phyloP scores from a whole-genome alignment of 371 early-diverging fungal species.

The Mortierella sp. region DNA sequence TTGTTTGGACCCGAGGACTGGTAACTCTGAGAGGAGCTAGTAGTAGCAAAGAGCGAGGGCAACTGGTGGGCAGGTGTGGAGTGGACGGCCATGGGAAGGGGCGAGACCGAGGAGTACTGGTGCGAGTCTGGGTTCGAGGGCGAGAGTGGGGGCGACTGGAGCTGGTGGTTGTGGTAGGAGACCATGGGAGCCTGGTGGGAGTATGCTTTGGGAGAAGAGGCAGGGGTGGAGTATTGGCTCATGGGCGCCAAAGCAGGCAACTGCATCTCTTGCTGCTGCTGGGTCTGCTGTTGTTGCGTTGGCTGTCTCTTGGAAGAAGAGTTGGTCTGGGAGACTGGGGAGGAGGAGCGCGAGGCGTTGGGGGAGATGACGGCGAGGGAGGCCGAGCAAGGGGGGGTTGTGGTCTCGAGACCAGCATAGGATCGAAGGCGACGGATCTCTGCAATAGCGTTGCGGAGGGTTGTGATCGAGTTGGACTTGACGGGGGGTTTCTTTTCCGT shows the following conservation, averaged over 20 bases:
- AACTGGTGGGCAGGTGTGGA: constrained; percentile 20
- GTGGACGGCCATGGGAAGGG: constrained; percentile 35
- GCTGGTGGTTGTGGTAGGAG: constrained; percentile 28
- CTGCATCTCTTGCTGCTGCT: constrained; percentile 23
- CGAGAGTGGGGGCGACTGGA: constrained; percentile 55
- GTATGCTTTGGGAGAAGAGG: constrained; percentile 38
- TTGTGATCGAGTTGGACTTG: constrained; percentile 58
- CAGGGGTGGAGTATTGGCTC: constrained; percentile 21
- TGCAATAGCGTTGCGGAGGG: constrained; percentile 51
- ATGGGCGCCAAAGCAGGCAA: constrained; percentile 16
- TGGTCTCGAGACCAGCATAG: constrained; percentile 44
- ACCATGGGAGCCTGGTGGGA: constrained; percentile 24
- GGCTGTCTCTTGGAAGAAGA: constrained; percentile 16
- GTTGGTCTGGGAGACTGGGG: constrained; percentile 14
- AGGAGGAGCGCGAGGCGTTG: constrained; percentile 43
- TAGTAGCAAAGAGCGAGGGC: constrained; percentile 50
- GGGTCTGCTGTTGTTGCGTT: constrained; percentile 3
- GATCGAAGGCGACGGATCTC: constrained; percentile 56
- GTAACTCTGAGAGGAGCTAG: constrained; percentile 16
- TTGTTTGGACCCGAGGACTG: constrained; percentile 3
- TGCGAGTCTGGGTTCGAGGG: constrained; percentile 49
- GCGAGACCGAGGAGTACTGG: constrained; percentile 49
- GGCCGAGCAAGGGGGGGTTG: constrained; percentile 48
- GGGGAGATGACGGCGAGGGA: constrained; percentile 32
- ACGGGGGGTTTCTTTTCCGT: constrained; percentile 49